Percentiles rank a stretch among this genome's conserved stretches.
Evolutionary conservation across 305 asterid species (phyloP).

Genomic region (Fraxinus angustifolia): DNA sequence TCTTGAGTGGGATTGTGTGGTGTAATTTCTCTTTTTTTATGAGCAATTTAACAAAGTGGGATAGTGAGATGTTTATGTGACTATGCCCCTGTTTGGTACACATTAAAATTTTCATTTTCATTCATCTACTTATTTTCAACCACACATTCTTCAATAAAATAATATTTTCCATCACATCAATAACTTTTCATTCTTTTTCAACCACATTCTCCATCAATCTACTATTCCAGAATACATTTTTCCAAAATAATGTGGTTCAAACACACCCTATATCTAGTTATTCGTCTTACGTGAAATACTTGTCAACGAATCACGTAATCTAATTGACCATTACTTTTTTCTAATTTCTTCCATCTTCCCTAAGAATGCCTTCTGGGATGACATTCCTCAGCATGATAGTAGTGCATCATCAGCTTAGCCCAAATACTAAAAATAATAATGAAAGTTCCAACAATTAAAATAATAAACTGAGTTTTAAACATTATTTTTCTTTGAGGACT

Average conservation of each 20-base stretch:
- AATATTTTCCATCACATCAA: too few relatives aligned
- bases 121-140: too few relatives aligned
- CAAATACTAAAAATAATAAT: background rate
- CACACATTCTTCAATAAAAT: too few relatives aligned
- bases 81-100: background rate
- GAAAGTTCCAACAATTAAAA: background rate
- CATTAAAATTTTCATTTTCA: too few relatives aligned
- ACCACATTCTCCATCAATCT: too few relatives aligned
- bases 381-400: background rate
- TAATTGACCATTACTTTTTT: background rate
- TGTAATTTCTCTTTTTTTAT: background rate
- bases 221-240: too few relatives aligned
- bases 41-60: background rate
- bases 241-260: too few relatives aligned
- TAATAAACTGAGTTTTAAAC: background rate
- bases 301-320: conserved; percentile 1
- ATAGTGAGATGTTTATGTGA: background rate
- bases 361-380: conserved; percentile 1
- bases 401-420: background rate
- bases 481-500: background rate
- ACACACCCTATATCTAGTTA: background rate
- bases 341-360: background rate
- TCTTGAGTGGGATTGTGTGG: background rate
- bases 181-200: too few relatives aligned
- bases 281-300: background rate